These are phyloP conservation scores for Starmera quercuum DNA, from an alignment of 805 yeast genomes.

Conservation along the genomic window DNA sequence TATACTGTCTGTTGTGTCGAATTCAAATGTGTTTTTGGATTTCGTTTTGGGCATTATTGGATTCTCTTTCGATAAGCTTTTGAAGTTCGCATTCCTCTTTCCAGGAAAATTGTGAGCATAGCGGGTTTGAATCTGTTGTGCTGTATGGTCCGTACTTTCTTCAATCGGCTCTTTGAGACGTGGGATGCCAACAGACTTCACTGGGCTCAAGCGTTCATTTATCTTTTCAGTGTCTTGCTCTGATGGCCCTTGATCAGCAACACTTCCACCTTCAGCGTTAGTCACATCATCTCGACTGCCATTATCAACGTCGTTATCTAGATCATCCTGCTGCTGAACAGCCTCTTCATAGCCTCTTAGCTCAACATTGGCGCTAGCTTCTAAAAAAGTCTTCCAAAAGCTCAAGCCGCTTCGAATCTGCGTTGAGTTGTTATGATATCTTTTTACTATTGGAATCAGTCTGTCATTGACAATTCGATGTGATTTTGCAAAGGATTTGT, in stretches of 20 bases:
- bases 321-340: constrained; percentile 6
- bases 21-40: constrained; percentile 6
- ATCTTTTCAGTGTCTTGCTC: background rate
- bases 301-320: background rate
- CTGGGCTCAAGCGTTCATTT: constrained; percentile 21
- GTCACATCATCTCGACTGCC: constrained; percentile 1
- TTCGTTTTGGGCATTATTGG: constrained; percentile 20
- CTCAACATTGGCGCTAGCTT: constrained; percentile 63
- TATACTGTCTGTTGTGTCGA: constrained; percentile 21
- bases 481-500: constrained; percentile 60
- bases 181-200: constrained; percentile 8
- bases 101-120: constrained; percentile 4
- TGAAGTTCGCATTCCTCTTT: background rate
- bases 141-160: too few species aligned
- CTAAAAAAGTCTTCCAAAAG: constrained; percentile 76
- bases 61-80: constrained; percentile 6
- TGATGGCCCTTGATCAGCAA: background rate
- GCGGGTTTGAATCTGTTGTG: too few species aligned
- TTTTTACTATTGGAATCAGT: constrained; percentile 59
- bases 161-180: too few species aligned
- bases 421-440: constrained; percentile 49
- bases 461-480: constrained; percentile 61
- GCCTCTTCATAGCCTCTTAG: constrained; percentile 44
- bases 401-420: constrained; percentile 58
- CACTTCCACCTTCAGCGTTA: constrained; percentile 2